phyloP scores from a whole-genome alignment of 805 yeast genomes.

The Wickerhamiella kazuoi region DNA sequence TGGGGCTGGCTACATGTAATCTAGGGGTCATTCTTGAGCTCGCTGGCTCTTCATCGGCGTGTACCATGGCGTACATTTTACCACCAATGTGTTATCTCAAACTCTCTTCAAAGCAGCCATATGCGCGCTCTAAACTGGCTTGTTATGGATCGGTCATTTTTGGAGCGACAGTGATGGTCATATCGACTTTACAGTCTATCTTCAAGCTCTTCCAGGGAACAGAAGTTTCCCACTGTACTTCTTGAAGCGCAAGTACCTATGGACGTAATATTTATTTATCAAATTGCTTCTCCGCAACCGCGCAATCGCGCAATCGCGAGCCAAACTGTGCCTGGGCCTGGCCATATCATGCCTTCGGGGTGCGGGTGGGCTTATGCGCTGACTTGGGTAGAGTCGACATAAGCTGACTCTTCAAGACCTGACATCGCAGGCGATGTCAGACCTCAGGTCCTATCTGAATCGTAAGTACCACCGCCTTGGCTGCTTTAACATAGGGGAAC shows the following conservation, averaged over 20 bases:
- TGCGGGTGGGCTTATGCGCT: too few relatives aligned
- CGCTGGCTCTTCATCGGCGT: conserved; percentile 86
- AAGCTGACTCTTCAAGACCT: too few relatives aligned
- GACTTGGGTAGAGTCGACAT: too few relatives aligned
- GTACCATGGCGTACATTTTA: conserved; percentile 75
- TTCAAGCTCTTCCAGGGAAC: conserved; percentile 26
- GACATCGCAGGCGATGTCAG: neutral
- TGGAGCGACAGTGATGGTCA: conserved; percentile 60
- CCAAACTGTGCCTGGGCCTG: too few relatives aligned
- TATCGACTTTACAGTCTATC: conserved; percentile 65
- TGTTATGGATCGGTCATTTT: conserved; percentile 45
- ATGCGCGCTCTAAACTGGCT: conserved; percentile 31
- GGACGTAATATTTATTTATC: too few relatives aligned
- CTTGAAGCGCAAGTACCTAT: neutral
- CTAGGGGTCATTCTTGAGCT: conserved; percentile 77
- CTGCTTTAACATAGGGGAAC: too few relatives aligned
- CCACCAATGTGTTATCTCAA: conserved; percentile 74
- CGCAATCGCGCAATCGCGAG: too few relatives aligned
- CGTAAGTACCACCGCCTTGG: conserved; percentile 12
- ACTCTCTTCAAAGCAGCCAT: conserved; percentile 33
- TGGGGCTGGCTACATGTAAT: conserved; percentile 67
- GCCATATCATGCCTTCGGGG: too few relatives aligned
- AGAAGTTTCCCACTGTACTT: conserved; percentile 7
- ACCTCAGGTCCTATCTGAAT: conserved; percentile 13
- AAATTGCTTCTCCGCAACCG: neutral